Base-by-base conservation (phyloP, 768 basidiomycete genomes). In the Agaricus blazei region DNA sequence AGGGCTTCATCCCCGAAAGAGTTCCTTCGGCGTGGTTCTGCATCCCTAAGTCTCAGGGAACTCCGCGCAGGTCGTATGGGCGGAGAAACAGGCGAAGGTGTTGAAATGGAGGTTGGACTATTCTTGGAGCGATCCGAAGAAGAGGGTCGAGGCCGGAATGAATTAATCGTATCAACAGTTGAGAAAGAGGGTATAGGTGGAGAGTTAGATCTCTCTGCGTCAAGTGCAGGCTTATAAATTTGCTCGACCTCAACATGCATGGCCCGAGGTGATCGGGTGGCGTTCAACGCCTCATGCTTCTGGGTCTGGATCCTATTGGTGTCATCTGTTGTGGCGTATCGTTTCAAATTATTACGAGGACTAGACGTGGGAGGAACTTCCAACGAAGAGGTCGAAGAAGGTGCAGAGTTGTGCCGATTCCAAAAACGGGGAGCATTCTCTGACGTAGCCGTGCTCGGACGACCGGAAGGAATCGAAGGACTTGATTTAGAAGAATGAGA, bases 371-470 rank as follows among this genome's bases (percentile, higher is more conserved):
- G 79, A 1, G 78, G 69, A 0, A 54, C 60, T 3, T 76, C 77
- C 0, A 69, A 76, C 2, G 87, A 87, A 0, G 85, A 82, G 0
- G 77, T 65, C 0, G 85, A 86, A 0, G 84, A 85, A 9, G 75
- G 74, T 0, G 74, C 67, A 0, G 81, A 72, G 1, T 65, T 67
- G 0, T 70, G 62, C 41, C 69, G 71, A 46, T 76, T 68, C 64
- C 83, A 84, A 64, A 78, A 82, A 26, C 72, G 72, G 1, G 82
- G 82, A 2, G 79, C 78, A 19, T 80, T 73, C 42, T 84, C 82
- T 14, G 81, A 82, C 2, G 81, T 83, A 0, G 78, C 74, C 5
- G 75, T 76, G 58, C 78, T 80, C 0, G 75, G 76, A 14, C 75
- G 70, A 2, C 68, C 36, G 7, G 52, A 43, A 6, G 37, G 27